phyloP scores from a whole-genome alignment of 2,329 filamentous ascomycete species.

The Gremmenia infestans region DNA sequence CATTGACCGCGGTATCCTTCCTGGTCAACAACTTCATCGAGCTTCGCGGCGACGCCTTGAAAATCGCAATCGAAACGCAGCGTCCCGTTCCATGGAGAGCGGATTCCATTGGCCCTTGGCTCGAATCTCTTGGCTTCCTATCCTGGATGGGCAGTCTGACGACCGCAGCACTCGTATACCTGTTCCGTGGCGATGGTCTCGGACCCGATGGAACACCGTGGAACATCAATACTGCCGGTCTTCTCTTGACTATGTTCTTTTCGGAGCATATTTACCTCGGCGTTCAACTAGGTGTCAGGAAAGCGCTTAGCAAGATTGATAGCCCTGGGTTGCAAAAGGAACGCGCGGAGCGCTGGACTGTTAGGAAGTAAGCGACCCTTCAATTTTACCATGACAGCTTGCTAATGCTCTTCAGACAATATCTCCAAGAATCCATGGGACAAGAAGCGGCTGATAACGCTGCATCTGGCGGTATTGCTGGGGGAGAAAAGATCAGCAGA shows the following conservation, averaged over 20 bases:
- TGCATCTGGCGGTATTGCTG: conserved; percentile 42
- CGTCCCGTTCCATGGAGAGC: conserved; percentile 84
- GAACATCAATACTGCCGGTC: conserved; percentile 71
- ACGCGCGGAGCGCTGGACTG: conserved; percentile 70
- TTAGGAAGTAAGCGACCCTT: conserved; percentile 59
- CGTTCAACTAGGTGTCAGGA: conserved; percentile 66
- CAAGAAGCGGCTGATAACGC: conserved; percentile 48
- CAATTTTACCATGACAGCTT: not conserved
- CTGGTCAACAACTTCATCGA: conserved; percentile 96
- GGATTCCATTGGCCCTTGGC: conserved; percentile 92
- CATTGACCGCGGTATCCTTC: conserved; percentile 83
- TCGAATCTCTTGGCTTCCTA: conserved; percentile 81
- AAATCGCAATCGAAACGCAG: conserved; percentile 85
- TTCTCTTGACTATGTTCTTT: conserved; percentile 77
- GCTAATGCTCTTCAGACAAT: conserved; percentile 20
- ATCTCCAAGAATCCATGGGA: conserved; percentile 65
- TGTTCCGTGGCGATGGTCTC: conserved; percentile 69
- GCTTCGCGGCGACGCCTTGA: conserved; percentile 86
- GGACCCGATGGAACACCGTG: conserved; percentile 62
- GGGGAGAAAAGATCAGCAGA: conserved; percentile 59
- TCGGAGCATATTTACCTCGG: conserved; percentile 88
- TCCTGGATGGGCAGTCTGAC: conserved; percentile 90
- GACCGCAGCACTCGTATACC: conserved; percentile 79
- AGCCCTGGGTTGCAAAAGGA: conserved; percentile 83
- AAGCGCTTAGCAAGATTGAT: conserved; percentile 74